Percentiles rank a stretch among this genome's conserved stretches.
Evolutionary conservation across 2,329 filamentous ascomycete genomes (phyloP).

Genomic region (Remersonia thermophila): DNA sequence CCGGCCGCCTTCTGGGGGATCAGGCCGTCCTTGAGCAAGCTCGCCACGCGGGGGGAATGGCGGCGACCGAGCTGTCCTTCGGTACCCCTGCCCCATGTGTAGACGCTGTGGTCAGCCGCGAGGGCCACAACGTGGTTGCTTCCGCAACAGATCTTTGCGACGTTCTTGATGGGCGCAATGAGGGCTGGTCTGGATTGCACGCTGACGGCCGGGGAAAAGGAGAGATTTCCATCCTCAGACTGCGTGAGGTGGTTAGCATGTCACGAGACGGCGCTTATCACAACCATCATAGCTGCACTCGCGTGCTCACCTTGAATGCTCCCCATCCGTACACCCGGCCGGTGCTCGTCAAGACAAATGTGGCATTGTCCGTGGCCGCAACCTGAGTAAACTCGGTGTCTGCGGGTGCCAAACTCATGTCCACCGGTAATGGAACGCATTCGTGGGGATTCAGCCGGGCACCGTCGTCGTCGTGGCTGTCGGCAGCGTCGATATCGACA

Average conservation of each 20-base stretch:
- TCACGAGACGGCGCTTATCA: slow-evolving; percentile 16
- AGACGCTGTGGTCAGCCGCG: slow-evolving; percentile 7
- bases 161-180: slow-evolving; percentile 36
- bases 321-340: slow-evolving; percentile 74
- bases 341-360: slow-evolving; percentile 61
- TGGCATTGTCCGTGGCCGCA: slow-evolving; percentile 59
- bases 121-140: slow-evolving; percentile 12
- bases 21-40: slow-evolving; percentile 6
- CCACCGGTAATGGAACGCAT: slow-evolving; percentile 44
- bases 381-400: slow-evolving; percentile 40
- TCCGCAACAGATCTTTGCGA: slow-evolving; percentile 8
- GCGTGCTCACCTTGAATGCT: slow-evolving; percentile 49
- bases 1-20: slow-evolving; percentile 5
- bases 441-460: slow-evolving; percentile 47
- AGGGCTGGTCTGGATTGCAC: slow-evolving; percentile 39
- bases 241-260: slow-evolving; percentile 4
- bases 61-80: slow-evolving; percentile 11
- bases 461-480: slow-evolving; percentile 26
- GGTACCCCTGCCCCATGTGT: slow-evolving; percentile 9
- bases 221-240: slow-evolving; percentile 32
- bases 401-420: slow-evolving; percentile 26
- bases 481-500: slow-evolving; percentile 38
- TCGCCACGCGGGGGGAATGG: slow-evolving; percentile 3
- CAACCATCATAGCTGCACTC: no score
- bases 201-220: slow-evolving; percentile 18